Conservation (phyloP, 2,329 filamentous ascomycete species). For the Ophiostoma sp. region DNA sequence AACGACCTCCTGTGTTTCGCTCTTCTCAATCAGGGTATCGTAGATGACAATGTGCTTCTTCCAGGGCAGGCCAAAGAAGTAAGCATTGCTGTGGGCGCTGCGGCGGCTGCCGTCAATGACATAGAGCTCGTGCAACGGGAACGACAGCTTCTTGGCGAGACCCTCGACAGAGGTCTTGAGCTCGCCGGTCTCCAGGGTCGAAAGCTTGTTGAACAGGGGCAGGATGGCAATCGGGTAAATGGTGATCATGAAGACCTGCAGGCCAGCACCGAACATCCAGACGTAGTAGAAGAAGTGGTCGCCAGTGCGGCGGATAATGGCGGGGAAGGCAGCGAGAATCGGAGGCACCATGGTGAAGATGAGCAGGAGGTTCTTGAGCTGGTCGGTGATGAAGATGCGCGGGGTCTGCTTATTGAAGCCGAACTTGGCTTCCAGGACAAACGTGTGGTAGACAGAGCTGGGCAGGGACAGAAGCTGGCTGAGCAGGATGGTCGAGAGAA, state of each 20-base stretch:
- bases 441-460: constrained; percentile 83
- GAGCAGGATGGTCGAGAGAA: constrained; percentile 78
- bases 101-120: constrained; percentile 92
- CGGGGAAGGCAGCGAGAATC: constrained; percentile 83
- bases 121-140: constrained; percentile 86
- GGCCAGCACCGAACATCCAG: constrained; percentile 82
- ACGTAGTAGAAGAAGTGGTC: constrained; percentile 97
- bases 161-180: constrained; percentile 84
- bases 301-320: constrained; percentile 91
- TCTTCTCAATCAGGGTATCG: constrained; percentile 95
- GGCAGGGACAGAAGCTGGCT: constrained; percentile 76
- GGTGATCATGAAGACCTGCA: constrained; percentile 92
- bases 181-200: constrained; percentile 77
- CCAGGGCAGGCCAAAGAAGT: constrained; percentile 97
- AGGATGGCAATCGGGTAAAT: constrained; percentile 93
- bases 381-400: constrained; percentile 79
- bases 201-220: constrained; percentile 96
- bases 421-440: constrained; percentile 92
- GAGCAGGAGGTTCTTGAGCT: constrained; percentile 84
- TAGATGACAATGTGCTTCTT: constrained; percentile 99
- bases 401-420: constrained; percentile 98
- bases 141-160: constrained; percentile 76
- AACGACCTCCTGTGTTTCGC: constrained; percentile 82
- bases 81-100: constrained; percentile 79
- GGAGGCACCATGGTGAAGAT: constrained; percentile 75